These are phyloP conservation scores for Adansonia rubrostipa DNA, from an alignment of 441 rosid species.

Conservation along the genomic window DNA sequence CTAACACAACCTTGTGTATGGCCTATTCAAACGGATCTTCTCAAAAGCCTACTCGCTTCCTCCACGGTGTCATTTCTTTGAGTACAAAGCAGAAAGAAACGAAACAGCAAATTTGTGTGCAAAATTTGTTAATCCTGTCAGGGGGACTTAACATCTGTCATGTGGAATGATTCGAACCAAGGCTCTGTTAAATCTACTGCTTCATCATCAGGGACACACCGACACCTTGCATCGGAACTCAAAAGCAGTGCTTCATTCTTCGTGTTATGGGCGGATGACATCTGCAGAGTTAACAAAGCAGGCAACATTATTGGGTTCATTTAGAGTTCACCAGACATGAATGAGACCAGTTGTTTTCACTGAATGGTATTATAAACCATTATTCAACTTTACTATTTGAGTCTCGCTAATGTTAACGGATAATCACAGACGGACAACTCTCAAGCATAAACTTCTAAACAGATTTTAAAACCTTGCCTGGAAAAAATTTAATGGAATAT, in stretches of 20 bases:
- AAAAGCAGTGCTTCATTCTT: constrained; percentile 41
- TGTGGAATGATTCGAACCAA: constrained; percentile 74
- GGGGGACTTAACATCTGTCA: constrained; percentile 51
- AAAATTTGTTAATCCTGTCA: constrained; percentile 32
- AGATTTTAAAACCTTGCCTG: constrained; percentile 48
- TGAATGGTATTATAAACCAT: background rate
- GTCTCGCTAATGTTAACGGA: background rate
- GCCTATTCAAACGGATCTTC: background rate
- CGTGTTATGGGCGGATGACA: constrained; percentile 36
- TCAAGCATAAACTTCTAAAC: background rate
- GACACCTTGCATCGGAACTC: constrained; percentile 59
- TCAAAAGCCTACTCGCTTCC: too few relatives aligned
- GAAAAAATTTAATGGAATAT: constrained; percentile 59
- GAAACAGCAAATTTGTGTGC: constrained; percentile 21
- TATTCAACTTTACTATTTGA: background rate
- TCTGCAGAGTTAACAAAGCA: constrained; percentile 37
- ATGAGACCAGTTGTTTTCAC: background rate
- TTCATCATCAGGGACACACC: constrained; percentile 62
- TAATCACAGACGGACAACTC: background rate
- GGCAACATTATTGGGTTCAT: background rate
- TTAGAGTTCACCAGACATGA: background rate
- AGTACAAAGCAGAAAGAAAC: constrained; percentile 1
- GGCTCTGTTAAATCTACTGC: constrained; percentile 89
- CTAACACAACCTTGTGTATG: background rate
- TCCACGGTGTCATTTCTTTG: background rate